Conservation (phyloP, 257 asterid genomes). For the Capsicum baccatum region DNA sequence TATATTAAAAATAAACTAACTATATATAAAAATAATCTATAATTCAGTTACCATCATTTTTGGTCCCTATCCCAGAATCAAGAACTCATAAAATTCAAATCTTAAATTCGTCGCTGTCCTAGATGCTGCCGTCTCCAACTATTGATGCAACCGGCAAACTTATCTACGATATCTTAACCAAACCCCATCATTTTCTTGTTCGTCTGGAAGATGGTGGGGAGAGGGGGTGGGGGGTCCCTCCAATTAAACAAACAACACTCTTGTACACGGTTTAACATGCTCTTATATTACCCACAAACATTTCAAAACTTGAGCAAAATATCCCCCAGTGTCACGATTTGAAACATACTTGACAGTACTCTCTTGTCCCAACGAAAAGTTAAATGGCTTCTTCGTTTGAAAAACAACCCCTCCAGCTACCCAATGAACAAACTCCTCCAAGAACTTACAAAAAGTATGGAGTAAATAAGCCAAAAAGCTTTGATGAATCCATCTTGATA, state of each 20-base stretch:
- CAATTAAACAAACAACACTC: background rate
- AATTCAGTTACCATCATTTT: background rate
- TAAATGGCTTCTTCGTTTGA: slow-evolving; percentile 23
- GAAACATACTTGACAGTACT: background rate
- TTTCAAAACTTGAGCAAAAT: background rate
- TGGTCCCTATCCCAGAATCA: background rate
- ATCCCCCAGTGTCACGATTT: background rate
- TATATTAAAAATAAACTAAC: background rate
- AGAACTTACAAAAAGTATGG: slow-evolving; percentile 23
- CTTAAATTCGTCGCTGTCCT: background rate
- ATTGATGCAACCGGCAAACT: slow-evolving; percentile 4
- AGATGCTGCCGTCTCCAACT: background rate
- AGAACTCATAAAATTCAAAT: background rate
- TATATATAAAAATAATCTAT: background rate
- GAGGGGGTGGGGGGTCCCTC: background rate
- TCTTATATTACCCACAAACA: slow-evolving; percentile 10
- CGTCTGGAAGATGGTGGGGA: background rate
- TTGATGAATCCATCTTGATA: slow-evolving; percentile 27
- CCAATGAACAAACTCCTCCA: slow-evolving; percentile 18
- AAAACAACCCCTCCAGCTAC: background rate
- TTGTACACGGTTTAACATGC: slow-evolving; percentile 9
- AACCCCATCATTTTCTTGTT: slow-evolving; percentile 7
- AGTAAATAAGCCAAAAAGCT: slow-evolving; percentile 26
- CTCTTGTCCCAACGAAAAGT: slow-evolving; percentile 1
- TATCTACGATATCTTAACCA: background rate